Conservation (phyloP, 139 green algal species). For the Penium margaritaceum region DNA sequence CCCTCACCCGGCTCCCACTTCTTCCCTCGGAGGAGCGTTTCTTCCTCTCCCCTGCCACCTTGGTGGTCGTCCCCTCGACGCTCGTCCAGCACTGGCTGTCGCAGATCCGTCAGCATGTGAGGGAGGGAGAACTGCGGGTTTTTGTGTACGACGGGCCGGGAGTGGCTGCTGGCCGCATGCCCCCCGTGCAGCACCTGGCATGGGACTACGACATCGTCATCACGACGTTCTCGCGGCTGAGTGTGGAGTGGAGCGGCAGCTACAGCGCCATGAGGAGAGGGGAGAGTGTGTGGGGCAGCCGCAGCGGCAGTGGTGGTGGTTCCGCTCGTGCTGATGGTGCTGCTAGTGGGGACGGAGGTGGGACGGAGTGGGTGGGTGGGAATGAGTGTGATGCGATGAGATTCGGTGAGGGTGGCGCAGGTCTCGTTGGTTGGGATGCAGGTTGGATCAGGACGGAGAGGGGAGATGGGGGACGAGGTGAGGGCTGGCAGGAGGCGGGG, state of each 20-base stretch:
- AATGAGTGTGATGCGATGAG: not conserved
- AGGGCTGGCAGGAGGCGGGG: not conserved
- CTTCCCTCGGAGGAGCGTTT: too few species aligned
- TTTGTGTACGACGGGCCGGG: constrained; percentile 45
- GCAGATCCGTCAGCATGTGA: constrained; percentile 60
- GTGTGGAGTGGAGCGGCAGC: constrained; percentile 50
- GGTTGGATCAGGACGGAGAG: too few species aligned
- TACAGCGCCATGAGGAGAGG: not conserved
- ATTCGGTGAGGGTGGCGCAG: too few species aligned
- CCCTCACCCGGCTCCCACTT: too few species aligned
- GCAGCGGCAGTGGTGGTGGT: not conserved
- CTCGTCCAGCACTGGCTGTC: constrained; percentile 82
- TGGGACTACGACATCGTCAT: constrained; percentile 69
- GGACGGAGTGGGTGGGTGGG: not conserved
- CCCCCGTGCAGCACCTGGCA: constrained; percentile 61
- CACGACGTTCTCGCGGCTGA: constrained; percentile 65
- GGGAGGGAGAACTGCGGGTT: constrained; percentile 51
- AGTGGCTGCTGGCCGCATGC: constrained; percentile 2
- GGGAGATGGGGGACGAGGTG: not conserved
- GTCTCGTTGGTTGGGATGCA: too few species aligned
- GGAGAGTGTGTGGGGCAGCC: not conserved
- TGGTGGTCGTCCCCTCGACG: constrained; percentile 77
- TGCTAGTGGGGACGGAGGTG: not conserved
- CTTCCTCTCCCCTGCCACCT: constrained; percentile 74
- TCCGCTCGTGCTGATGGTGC: not conserved